phyloP scores from a whole-genome alignment of 1,139 yeast genomes.

The Candida sanyaensis region DNA sequence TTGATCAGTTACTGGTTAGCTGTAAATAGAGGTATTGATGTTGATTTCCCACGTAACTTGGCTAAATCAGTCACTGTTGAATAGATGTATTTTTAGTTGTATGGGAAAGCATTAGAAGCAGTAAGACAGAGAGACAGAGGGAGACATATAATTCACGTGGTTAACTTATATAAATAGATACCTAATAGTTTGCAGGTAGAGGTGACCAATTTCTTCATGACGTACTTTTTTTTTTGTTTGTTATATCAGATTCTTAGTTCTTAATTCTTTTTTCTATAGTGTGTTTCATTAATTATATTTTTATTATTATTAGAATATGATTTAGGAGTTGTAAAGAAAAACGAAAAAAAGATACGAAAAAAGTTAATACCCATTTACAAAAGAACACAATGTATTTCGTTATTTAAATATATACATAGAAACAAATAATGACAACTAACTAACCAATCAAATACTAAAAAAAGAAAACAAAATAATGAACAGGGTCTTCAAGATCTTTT shows the following conservation, averaged over 20 bases:
- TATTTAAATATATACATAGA: too few species aligned
- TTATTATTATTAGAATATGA: background rate
- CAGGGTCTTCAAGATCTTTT: background rate
- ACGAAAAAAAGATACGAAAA: too few species aligned
- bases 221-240: background rate
- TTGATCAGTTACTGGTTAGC: constrained; percentile 98
- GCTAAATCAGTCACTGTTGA: constrained; percentile 98
- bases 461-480: background rate
- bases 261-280: background rate
- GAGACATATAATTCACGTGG: background rate
- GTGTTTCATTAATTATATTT: background rate
- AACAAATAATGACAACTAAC: too few species aligned
- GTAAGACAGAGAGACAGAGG: background rate
- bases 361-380: too few species aligned
- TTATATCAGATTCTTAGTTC: background rate
- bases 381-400: too few species aligned
- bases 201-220: background rate
- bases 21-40: constrained; percentile 91
- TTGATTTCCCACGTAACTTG: constrained; percentile 97
- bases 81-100: constrained; percentile 26
- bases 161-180: background rate
- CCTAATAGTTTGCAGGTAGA: background rate
- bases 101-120: background rate
- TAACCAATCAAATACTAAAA: too few species aligned
- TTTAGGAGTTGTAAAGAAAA: background rate